Conservation (phyloP, 2,329 filamentous ascomycete genomes). For the Emmonsiellopsis sp. region DNA sequence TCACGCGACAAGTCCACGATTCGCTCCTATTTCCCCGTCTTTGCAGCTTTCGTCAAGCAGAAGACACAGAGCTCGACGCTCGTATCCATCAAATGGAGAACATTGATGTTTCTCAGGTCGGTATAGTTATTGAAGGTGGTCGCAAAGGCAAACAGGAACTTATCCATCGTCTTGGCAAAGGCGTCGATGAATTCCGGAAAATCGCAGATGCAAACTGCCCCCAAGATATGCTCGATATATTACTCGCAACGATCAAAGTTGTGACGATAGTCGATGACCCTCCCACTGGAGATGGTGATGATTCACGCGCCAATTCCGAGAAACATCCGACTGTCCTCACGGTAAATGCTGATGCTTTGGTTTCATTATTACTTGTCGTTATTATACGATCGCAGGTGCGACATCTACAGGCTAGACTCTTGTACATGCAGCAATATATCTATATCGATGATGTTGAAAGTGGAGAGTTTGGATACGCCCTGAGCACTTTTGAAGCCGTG, state of each 20-base stretch:
- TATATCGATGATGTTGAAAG: conserved; percentile 97
- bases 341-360: conserved; percentile 81
- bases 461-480: conserved; percentile 88
- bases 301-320: conserved; percentile 37
- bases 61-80: conserved; percentile 79
- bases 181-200: conserved; percentile 81
- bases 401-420: conserved; percentile 75
- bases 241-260: conserved; percentile 73
- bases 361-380: conserved; percentile 82
- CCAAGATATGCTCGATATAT: conserved; percentile 77
- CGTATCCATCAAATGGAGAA: conserved; percentile 90
- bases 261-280: conserved; percentile 60
- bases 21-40: conserved; percentile 73
- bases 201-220: conserved; percentile 69
- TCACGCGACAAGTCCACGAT: conserved; percentile 86
- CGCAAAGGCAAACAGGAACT: conserved; percentile 72
- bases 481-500: conserved; percentile 94
- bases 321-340: conserved; percentile 50
- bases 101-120: conserved; percentile 89
- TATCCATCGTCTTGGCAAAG: conserved; percentile 63
- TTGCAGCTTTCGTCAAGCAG: conserved; percentile 64
- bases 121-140: conserved; percentile 74
- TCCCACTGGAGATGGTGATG: conserved; percentile 22
- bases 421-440: conserved; percentile 96
- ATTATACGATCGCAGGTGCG: conserved; percentile 84